A percentile compares a stretch with the other conserved stretches of the same genome.
Evolutionary conservation across 176 grass and related monocot species (phyloP).

Genomic region (Phragmites australis): DNA sequence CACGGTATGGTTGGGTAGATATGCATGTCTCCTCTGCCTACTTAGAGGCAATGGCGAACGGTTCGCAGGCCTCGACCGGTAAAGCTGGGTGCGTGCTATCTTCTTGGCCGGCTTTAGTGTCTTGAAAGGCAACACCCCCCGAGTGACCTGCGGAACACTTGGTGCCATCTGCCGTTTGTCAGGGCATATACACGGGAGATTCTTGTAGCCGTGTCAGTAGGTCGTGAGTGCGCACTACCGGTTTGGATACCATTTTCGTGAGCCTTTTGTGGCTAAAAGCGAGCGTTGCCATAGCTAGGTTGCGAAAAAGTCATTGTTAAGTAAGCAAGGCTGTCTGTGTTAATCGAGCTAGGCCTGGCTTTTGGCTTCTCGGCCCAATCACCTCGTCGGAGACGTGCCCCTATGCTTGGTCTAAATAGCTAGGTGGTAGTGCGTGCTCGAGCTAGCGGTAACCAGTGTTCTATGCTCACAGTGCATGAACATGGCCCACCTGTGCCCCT

Average conservation of each 20-base stretch:
- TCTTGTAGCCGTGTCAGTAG: conserved; percentile 19
- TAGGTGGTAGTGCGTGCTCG: background rate
- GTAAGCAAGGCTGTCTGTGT: background rate
- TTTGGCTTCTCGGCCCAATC: conserved; percentile 4
- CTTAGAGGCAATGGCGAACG: background rate
- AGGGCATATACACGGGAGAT: conserved; percentile 48
- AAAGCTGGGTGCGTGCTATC: conserved; percentile 6
- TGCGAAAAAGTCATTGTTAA: conserved; percentile 18
- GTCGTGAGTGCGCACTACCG: conserved; percentile 15
- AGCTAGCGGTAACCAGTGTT: background rate
- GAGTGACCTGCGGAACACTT: background rate
- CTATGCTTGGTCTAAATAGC: background rate
- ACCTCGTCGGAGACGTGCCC: background rate
- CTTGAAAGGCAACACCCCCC: conserved; percentile 18
- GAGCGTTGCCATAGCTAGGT: conserved; percentile 7
- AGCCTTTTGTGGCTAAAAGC: conserved; percentile 30
- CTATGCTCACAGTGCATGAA: background rate
- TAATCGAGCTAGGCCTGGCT: background rate
- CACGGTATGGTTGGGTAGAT: background rate
- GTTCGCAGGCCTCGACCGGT: background rate
- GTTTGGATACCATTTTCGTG: background rate
- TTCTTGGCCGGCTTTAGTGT: background rate
- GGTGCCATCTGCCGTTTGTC: conserved; percentile 20
- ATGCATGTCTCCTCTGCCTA: background rate
- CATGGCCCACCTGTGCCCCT: background rate